These are phyloP conservation scores for Thinopyrum elongatum DNA, from an alignment of 176 grass and related monocot species.

Conservation along the genomic window DNA sequence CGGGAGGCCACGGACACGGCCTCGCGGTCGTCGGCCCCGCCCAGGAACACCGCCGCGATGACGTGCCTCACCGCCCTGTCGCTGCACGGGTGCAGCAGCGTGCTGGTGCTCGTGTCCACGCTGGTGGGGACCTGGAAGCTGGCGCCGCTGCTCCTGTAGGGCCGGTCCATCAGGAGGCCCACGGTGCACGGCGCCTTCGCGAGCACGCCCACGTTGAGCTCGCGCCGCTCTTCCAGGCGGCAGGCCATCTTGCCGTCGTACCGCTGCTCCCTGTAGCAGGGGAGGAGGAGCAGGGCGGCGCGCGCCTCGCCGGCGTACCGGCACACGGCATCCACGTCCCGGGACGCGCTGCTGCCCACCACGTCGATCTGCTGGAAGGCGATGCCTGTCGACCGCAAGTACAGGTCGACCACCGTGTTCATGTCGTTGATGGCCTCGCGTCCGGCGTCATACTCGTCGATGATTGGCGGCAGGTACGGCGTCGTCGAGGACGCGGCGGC, in stretches of 20 bases:
- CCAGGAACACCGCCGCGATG: constrained; percentile 45
- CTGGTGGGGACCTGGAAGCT: constrained; percentile 44
- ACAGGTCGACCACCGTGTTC: constrained; percentile 42
- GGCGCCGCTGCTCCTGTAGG: constrained; percentile 21
- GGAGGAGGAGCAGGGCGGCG: constrained; percentile 1
- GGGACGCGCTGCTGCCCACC: not conserved
- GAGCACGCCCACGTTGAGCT: constrained; percentile 26
- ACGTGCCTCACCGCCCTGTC: constrained; percentile 51
- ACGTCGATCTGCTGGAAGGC: constrained; percentile 33
- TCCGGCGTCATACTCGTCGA: not conserved
- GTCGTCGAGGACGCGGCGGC: not conserved
- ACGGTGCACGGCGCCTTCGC: constrained; percentile 39
- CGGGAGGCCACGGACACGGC: constrained; percentile 40
- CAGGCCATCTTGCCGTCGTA: constrained; percentile 49
- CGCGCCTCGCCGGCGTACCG: constrained; percentile 2
- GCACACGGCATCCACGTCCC: constrained; percentile 22
- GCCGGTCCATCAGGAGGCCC: constrained; percentile 42
- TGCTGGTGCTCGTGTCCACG: constrained; percentile 13
- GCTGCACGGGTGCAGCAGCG: constrained; percentile 55
- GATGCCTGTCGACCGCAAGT: constrained; percentile 24
- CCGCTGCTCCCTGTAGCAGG: constrained; percentile 44
- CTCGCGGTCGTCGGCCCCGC: constrained; percentile 53
- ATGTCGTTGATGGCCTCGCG: constrained; percentile 21
- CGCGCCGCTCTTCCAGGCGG: constrained; percentile 21
- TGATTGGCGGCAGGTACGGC: constrained; percentile 14